Evolutionary conservation across 2,329 filamentous ascomycete species (phyloP), one percentile per base, ranked within the genome.

Genomic region (Colletotrichum zoysiae): DNA sequence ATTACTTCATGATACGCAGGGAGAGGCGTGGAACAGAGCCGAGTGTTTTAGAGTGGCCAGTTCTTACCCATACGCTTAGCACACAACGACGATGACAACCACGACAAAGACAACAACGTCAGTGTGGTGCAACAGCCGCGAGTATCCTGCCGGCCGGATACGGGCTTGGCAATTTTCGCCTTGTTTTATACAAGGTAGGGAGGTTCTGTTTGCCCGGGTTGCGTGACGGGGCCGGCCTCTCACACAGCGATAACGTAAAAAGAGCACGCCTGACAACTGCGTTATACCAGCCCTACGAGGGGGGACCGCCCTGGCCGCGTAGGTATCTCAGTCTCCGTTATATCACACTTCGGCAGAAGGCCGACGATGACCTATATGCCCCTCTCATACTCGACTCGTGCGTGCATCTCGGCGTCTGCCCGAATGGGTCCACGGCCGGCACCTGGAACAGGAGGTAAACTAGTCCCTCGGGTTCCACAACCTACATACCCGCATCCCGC

Each of bases 401-500:
- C n/a, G 55, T 18, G 55, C n/a, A 40, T 16, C 6, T 11, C 35
- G 56, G 56, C 56, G n/a, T 26, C 35, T 58, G 35, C 7, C 55
- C 35, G 35, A 58, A 58, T 26, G n/a, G 35, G 20, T 26, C 55
- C 55, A n/a, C n/a, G 12, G n/a, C 35, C n/a, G 12, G n/a, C n/a
- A 26, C 5, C 20, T 23, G 35, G 38, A n/a, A 57, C 55, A 57
- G 23, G 56, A 18, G 35, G 35, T 18, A 38, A 40, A 26, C 30
- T 14, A 35, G 23, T 61, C 38, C 35, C 35, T 38, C 44, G 42
- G 65, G 68, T 48, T 58, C 68, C 68, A 66, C 57, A 67, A 58
- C 50, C 50, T 51, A 58, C 56, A 42, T 51, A 61, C 51, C 50
- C 12, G 57, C 26, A 18, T 51, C 64, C 46, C 38, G 20, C 68